phyloP scores from a whole-genome alignment of 345 rosid species.

The Raphanus sativus region DNA sequence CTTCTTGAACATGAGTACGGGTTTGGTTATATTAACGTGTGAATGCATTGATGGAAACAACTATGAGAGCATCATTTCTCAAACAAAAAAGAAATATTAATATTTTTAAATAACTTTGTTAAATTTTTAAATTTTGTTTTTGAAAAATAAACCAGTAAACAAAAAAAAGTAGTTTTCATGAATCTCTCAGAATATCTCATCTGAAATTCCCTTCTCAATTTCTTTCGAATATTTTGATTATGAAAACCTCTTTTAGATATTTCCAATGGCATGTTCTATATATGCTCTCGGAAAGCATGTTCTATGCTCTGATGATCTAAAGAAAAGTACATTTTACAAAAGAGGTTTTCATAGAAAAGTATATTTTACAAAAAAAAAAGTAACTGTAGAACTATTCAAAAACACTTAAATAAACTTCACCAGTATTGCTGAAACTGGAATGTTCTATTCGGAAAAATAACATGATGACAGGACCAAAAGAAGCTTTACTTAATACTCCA shows the following conservation, averaged over 20 bases:
- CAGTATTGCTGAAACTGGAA: neutral
- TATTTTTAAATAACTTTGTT: neutral
- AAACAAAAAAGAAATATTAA: neutral
- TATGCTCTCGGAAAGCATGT: neutral
- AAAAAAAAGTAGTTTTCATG: neutral
- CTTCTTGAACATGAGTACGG: neutral
- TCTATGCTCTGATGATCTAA: neutral
- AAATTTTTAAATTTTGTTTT: conserved; percentile 2
- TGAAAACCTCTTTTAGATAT: neutral
- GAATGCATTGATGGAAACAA: neutral
- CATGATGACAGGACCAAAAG: neutral
- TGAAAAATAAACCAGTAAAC: neutral
- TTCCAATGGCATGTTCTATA: neutral
- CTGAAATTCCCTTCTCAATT: neutral
- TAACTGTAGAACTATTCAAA: neutral
- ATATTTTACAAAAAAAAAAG: neutral
- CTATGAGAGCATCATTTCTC: neutral
- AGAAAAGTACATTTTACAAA: neutral
- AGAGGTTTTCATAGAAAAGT: neutral
- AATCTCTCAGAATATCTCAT: neutral
- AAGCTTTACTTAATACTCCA: conserved; percentile 71
- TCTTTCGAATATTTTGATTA: neutral
- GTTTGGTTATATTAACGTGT: neutral
- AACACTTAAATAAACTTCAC: neutral
- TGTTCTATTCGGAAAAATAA: neutral